phyloP scores from a whole-genome alignment of 2,329 filamentous ascomycete species.

The Rutstroemia sp. region DNA sequence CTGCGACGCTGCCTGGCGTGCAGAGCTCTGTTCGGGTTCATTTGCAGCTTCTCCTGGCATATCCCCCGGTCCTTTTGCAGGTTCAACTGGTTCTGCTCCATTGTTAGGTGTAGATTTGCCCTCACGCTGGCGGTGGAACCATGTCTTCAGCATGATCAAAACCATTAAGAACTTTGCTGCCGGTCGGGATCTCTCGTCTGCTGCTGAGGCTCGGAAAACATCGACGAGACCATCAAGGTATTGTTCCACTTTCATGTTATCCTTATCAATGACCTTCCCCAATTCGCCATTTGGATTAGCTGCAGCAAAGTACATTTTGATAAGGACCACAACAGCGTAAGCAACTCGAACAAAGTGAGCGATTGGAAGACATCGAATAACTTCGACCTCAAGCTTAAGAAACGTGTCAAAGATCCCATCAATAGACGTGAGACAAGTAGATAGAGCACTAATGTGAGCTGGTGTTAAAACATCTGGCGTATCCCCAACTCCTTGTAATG shows the following conservation, averaged over 20 bases:
- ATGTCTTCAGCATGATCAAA: constrained; percentile 60
- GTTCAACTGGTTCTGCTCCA: background rate
- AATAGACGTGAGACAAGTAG: constrained; percentile 43
- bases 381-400: constrained; percentile 37
- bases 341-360: constrained; percentile 46
- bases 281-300: constrained; percentile 57
- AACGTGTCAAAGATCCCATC: constrained; percentile 48
- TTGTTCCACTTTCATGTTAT: constrained; percentile 56
- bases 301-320: constrained; percentile 55
- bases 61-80: background rate
- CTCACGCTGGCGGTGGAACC: constrained; percentile 37
- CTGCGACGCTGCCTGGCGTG: background rate
- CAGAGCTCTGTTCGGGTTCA: background rate
- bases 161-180: constrained; percentile 66
- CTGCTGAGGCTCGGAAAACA: constrained; percentile 57
- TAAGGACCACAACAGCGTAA: constrained; percentile 50
- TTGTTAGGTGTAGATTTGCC: constrained; percentile 13
- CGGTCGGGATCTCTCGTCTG: constrained; percentile 55
- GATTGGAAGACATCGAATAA: constrained; percentile 42
- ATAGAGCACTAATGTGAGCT: constrained; percentile 44
- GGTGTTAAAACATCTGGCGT: constrained; percentile 20
- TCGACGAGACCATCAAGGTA: constrained; percentile 65
- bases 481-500: constrained; percentile 14
- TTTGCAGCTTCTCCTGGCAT: background rate
- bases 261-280: constrained; percentile 60